Conservation (phyloP, 208 protist species). For the Crithidia sp. region DNA sequence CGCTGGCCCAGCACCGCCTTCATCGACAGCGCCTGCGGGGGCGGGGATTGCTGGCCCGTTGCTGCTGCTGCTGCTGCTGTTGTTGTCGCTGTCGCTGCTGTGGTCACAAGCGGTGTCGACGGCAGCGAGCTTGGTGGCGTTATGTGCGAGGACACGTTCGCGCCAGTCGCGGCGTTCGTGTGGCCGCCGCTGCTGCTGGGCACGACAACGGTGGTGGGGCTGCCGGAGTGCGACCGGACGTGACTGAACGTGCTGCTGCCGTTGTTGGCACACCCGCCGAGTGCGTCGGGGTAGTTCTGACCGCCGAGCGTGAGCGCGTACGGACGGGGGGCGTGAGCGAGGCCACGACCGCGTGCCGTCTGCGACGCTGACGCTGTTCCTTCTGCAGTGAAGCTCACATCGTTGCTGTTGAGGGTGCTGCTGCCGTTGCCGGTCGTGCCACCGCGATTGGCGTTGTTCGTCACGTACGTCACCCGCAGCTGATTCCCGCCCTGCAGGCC, state of each 20-base stretch:
- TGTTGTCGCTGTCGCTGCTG: not conserved
- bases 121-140: constrained; percentile 14
- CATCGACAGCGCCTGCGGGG: constrained; percentile 3
- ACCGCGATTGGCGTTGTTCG: constrained; percentile 9
- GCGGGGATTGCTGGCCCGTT: constrained; percentile 1
- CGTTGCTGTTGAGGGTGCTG: constrained; percentile 2
- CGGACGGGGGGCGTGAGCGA: constrained; percentile 30
- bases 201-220: constrained; percentile 8
- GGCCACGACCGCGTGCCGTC: not conserved
- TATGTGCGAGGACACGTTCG: constrained; percentile 4
- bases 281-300: constrained; percentile 3
- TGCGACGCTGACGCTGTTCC: not conserved
- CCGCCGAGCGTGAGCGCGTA: constrained; percentile 11
- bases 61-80: constrained; percentile 16
- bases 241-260: not conserved
- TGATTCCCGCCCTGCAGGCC: constrained; percentile 4
- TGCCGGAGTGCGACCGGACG: constrained; percentile 9
- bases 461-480: constrained; percentile 33
- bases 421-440: not conserved
- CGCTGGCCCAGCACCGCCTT: constrained; percentile 23
- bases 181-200: not conserved
- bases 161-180: not conserved
- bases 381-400: not conserved
- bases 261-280: too few relatives aligned
- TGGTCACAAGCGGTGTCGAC: not conserved